These are phyloP conservation scores for Simplicillium aogashimaense DNA, from an alignment of 2,329 filamentous ascomycete species.

Conservation along the genomic window DNA sequence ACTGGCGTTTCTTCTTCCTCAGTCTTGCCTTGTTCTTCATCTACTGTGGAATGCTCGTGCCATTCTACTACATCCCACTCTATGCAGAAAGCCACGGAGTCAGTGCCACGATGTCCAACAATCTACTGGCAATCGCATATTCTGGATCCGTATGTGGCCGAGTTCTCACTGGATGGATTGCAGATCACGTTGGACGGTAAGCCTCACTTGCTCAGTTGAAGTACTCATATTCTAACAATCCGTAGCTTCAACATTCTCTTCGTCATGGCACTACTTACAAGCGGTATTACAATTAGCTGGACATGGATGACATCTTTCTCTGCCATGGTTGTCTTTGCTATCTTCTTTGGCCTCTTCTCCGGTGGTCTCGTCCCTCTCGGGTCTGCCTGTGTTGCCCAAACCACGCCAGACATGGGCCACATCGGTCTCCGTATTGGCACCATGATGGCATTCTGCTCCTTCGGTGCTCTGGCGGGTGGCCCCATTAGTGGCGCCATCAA, in stretches of 20 bases:
- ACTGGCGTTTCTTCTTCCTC: constrained; percentile 13
- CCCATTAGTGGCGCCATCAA: constrained; percentile 13
- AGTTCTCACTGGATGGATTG: constrained; percentile 39
- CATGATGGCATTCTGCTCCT: constrained; percentile 19
- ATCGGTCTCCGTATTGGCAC: constrained; percentile 20
- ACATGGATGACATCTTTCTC: constrained; percentile 11
- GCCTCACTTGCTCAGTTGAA: not conserved
- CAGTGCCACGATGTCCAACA: constrained; percentile 42
- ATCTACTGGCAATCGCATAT: constrained; percentile 53
- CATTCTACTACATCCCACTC: constrained; percentile 27
- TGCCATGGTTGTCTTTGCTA: constrained; percentile 12
- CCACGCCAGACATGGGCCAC: constrained; percentile 15
- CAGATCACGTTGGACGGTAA: constrained; percentile 36
- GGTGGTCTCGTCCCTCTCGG: constrained; percentile 23
- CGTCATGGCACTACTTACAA: constrained; percentile 10
- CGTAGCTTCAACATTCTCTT: constrained; percentile 30
- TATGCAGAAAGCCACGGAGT: constrained; percentile 40
- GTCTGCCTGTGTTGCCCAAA: constrained; percentile 20
- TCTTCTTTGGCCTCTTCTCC: constrained; percentile 19
- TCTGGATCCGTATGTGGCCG: constrained; percentile 43
- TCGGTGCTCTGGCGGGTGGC: constrained; percentile 14
- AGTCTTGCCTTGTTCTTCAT: constrained; percentile 15
- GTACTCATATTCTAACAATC: not conserved
- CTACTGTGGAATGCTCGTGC: constrained; percentile 17
- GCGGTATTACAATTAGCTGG: constrained; percentile 21